Conservation (phyloP, 352 stramenopile species). For the Globisporangium barbulae region DNA sequence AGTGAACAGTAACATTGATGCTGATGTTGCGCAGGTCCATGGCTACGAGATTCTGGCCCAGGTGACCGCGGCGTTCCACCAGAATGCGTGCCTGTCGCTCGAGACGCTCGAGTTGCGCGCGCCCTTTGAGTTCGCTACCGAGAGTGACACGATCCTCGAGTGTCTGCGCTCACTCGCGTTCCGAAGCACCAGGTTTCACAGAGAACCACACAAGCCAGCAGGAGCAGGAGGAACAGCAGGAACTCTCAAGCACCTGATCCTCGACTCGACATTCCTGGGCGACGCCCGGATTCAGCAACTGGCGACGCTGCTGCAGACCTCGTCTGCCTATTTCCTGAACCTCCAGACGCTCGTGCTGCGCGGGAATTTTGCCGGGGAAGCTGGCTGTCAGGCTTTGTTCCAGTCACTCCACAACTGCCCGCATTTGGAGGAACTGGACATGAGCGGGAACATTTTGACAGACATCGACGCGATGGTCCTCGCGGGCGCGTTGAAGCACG, state of each 20-base stretch:
- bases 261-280: constrained; percentile 60
- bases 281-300: constrained; percentile 43
- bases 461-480: constrained; percentile 46
- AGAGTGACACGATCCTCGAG: constrained; percentile 43
- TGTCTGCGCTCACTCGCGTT: constrained; percentile 32
- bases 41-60: constrained; percentile 40
- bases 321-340: constrained; percentile 23
- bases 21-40: background rate
- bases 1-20: constrained; percentile 9
- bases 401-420: constrained; percentile 22
- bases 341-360: constrained; percentile 38
- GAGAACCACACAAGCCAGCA: background rate
- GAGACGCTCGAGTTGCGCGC: constrained; percentile 37
- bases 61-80: constrained; percentile 31
- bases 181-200: background rate
- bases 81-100: constrained; percentile 35
- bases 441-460: constrained; percentile 60
- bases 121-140: constrained; percentile 61
- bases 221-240: background rate
- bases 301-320: constrained; percentile 24
- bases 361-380: constrained; percentile 71
- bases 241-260: constrained; percentile 34
- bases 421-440: constrained; percentile 30
- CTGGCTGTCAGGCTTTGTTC: constrained; percentile 33
- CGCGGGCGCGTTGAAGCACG: constrained; percentile 31